Conservation (phyloP, 2,329 filamentous ascomycete species). For the Aurifilum marmelostoma region DNA sequence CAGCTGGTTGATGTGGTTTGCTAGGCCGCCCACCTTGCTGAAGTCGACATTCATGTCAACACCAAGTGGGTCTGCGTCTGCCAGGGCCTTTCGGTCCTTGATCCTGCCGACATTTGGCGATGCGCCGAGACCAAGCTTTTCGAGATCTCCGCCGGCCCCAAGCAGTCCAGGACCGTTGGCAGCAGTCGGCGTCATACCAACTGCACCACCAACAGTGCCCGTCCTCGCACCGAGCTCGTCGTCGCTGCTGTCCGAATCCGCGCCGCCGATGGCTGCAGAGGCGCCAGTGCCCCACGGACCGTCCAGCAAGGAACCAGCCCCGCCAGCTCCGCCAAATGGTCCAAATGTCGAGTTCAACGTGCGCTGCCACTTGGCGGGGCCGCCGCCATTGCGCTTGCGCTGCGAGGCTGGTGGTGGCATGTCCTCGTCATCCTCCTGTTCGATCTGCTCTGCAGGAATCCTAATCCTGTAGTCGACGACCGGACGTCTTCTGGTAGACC, state of each 20-base stretch:
- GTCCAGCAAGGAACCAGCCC: slow-evolving; percentile 70
- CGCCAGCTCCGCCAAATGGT: slow-evolving; percentile 86
- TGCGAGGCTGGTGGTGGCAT: slow-evolving; percentile 62
- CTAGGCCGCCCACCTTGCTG: slow-evolving; percentile 87
- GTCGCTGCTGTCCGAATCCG: slow-evolving; percentile 95
- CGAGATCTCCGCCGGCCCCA: slow-evolving; percentile 40
- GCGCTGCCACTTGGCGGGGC: slow-evolving; percentile 69
- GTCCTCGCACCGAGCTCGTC: slow-evolving; percentile 77
- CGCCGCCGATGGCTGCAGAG: slow-evolving; percentile 61
- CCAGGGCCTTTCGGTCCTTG: slow-evolving; percentile 88
- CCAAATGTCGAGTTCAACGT: slow-evolving; percentile 87
- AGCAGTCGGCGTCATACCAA: slow-evolving; percentile 63
- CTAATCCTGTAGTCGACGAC: slow-evolving; percentile 87
- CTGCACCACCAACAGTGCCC: slow-evolving; percentile 55
- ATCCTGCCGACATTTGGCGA: slow-evolving; percentile 88
- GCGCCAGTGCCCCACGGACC: slow-evolving; percentile 76
- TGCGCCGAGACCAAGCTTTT: slow-evolving; percentile 43
- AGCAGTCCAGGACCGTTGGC: slow-evolving; percentile 51
- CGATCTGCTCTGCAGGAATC: slow-evolving; percentile 70
- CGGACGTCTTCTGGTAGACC: slow-evolving; percentile 55
- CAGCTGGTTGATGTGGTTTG: slow-evolving; percentile 92
- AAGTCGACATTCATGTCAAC: slow-evolving; percentile 93
- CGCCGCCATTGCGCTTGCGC: slow-evolving; percentile 65
- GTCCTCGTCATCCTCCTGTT: slow-evolving; percentile 70
- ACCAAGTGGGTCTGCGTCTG: slow-evolving; percentile 91